phyloP scores from a whole-genome alignment of 2,329 filamentous ascomycete species.

The Talaromyces albobiverticillius region DNA sequence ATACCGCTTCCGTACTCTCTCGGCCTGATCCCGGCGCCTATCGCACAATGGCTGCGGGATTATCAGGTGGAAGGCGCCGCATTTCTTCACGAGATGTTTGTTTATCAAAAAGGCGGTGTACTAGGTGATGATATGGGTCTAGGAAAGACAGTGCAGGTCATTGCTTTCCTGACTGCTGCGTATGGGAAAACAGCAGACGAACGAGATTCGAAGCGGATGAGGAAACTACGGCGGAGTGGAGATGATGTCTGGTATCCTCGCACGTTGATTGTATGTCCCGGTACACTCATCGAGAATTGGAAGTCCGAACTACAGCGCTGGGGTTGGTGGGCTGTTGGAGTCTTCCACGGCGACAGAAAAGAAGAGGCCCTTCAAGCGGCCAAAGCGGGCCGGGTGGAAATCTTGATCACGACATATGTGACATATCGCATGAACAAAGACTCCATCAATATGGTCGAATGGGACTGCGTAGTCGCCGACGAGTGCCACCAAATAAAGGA shows the following conservation, averaged over 20 bases:
- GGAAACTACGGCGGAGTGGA: conserved; percentile 68
- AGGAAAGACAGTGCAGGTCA: conserved; percentile 95
- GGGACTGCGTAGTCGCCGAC: conserved; percentile 93
- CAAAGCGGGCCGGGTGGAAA: conserved; percentile 72
- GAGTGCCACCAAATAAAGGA: conserved; percentile 93
- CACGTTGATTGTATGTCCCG: conserved; percentile 83
- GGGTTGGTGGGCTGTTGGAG: conserved; percentile 92
- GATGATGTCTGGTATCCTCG: conserved; percentile 73
- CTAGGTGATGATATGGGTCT: conserved; percentile 97
- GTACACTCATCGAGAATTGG: conserved; percentile 88
- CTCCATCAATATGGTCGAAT: conserved; percentile 77
- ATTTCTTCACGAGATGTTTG: conserved; percentile 84
- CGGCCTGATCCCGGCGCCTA: conserved; percentile 79
- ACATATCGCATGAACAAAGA: conserved; percentile 78
- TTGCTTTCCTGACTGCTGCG: conserved; percentile 82
- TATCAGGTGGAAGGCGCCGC: conserved; percentile 85
- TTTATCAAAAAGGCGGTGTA: conserved; percentile 86
- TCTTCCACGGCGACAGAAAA: conserved; percentile 72
- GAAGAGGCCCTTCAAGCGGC: conserved; percentile 71
- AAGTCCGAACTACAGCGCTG: conserved; percentile 78
- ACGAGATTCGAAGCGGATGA: conserved; percentile 79
- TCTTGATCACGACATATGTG: conserved; percentile 90
- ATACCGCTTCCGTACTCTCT: conserved; percentile 71
- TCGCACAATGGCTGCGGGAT: conserved; percentile 86
- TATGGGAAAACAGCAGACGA: conserved; percentile 94